Base-by-base conservation (phyloP, 768 basidiomycete species). In the Leccinum barrowsii region DNA sequence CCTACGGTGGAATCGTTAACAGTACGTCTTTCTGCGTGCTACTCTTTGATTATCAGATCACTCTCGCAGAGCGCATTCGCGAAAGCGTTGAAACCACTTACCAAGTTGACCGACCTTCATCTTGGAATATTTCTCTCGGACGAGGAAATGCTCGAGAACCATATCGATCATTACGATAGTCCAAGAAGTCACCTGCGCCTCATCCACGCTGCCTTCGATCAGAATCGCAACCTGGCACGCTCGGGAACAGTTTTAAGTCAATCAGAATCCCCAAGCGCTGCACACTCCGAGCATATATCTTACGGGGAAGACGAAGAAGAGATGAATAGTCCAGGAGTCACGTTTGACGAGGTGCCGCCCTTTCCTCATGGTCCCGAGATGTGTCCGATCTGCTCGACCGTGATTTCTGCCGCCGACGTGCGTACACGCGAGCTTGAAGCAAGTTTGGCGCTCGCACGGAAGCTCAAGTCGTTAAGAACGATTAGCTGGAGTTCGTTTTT, bases 61-160 rank as follows among this genome's bases (percentile, higher is more conserved):
- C 37, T 57, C 42, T 54, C 34, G 17, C 52, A 86, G 85, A 65
- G 59, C 53, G 67, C 73, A 24, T 82, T 80, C 52, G 78, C 76
- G 7, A 71, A 62, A 10, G 76, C 75, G n/a, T 68, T 86, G 19
- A 70, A 70, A 60, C 74, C 82, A 17, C 75, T 89, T 11, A 71
- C 65, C 50, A 73, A 74, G 11, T 75, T 89, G 10, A 68, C 73
- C 15, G 69, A 79, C 57, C 76, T 89, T 15, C 80, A 82, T 62
- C 73, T 89, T 21, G 87, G 87, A 0, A 73, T 89, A 50, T 85
- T 83, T 65, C 80, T 89, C 19, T 88, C 86, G 0, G 76, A 80
- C 53, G 78, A 81, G 26, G 72, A 72, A 42, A 69, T 85, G 56
- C 67, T 86, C 19, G 75, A 79, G 55, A 63, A 69, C 44, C 84